phyloP scores from a whole-genome alignment of 2,329 filamentous ascomycete species.

The Dactylellina sp. region DNA sequence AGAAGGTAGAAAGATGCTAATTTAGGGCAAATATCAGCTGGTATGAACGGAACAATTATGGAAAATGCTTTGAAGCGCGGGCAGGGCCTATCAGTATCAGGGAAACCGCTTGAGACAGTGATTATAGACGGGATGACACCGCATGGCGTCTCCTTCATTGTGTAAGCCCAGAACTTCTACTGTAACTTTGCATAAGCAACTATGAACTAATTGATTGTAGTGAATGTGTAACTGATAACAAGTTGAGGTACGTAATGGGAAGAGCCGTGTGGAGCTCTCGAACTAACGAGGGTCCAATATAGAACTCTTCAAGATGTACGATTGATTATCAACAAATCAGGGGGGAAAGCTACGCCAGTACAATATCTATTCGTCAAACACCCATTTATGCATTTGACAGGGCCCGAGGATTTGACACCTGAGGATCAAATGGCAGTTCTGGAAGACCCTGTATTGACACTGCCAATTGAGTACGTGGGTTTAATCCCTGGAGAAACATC shows the following conservation, averaged over 20 bases:
- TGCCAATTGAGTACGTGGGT: conserved; percentile 49
- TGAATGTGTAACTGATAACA: conserved; percentile 60
- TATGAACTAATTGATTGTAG: conserved; percentile 32
- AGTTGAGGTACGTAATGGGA: conserved; percentile 55
- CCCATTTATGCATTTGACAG: conserved; percentile 66
- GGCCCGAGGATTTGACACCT: conserved; percentile 38
- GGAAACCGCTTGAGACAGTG: conserved; percentile 79
- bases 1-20: neutral
- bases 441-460: conserved; percentile 37
- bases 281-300: conserved; percentile 84
- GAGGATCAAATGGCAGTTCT: conserved; percentile 32
- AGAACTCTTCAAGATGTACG: conserved; percentile 80
- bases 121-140: conserved; percentile 85
- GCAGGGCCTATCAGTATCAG: conserved; percentile 81
- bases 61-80: conserved; percentile 88
- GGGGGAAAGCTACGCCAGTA: conserved; percentile 78
- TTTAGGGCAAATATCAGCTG: conserved; percentile 66
- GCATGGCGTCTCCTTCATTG: conserved; percentile 77
- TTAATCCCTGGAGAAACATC: conserved; percentile 41
- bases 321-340: conserved; percentile 75
- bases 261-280: neutral
- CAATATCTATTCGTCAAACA: conserved; percentile 86
- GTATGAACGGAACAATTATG: conserved; percentile 84
- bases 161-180: conserved; percentile 63
- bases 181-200: conserved; percentile 4